A percentile compares a stretch with the other conserved stretches of the same genome.
Evolutionary conservation across 257 asterid species (phyloP).

Genomic region (Nicotiana knightiana): DNA sequence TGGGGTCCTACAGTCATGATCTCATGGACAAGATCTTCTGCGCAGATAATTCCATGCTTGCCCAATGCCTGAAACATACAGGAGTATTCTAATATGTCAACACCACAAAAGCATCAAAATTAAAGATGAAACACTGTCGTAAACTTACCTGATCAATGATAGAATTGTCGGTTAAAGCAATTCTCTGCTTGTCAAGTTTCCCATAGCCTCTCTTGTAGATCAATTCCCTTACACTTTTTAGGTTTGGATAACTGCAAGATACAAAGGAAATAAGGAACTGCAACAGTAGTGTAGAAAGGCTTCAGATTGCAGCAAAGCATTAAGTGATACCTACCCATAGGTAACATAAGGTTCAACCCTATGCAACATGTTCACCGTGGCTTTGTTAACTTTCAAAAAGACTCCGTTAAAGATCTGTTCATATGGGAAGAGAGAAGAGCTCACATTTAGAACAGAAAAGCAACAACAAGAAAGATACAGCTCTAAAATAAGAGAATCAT

Average conservation of each 20-base stretch:
- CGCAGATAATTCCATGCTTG: conserved; percentile 43
- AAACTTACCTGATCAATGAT: conserved; percentile 38
- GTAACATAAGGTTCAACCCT: conserved; percentile 58
- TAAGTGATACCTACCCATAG: conserved; percentile 33
- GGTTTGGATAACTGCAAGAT: conserved; percentile 41
- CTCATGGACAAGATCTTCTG: conserved; percentile 52
- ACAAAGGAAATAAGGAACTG: not conserved
- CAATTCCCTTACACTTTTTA: conserved; percentile 44
- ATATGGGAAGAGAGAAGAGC: not conserved
- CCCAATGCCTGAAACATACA: conserved; percentile 27
- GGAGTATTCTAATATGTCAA: not conserved
- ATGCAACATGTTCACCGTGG: conserved; percentile 53
- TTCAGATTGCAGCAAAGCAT: not conserved
- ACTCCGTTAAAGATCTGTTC: conserved; percentile 55
- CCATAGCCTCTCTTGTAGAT: conserved; percentile 53
- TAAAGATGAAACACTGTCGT: not conserved
- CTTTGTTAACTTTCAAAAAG: conserved; percentile 54
- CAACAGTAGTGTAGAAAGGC: not conserved
- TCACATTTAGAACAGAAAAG: not conserved
- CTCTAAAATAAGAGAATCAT: not conserved
- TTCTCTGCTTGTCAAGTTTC: conserved; percentile 46
- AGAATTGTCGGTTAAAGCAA: conserved; percentile 45
- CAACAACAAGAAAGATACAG: not conserved
- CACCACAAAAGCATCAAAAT: not conserved
- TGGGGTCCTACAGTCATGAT: conserved; percentile 52